A percentile compares a stretch with the other conserved stretches of the same genome.
Conservation (phyloP, 176 grass and related monocot genomes). For the Metroxylon sagu region DNA sequence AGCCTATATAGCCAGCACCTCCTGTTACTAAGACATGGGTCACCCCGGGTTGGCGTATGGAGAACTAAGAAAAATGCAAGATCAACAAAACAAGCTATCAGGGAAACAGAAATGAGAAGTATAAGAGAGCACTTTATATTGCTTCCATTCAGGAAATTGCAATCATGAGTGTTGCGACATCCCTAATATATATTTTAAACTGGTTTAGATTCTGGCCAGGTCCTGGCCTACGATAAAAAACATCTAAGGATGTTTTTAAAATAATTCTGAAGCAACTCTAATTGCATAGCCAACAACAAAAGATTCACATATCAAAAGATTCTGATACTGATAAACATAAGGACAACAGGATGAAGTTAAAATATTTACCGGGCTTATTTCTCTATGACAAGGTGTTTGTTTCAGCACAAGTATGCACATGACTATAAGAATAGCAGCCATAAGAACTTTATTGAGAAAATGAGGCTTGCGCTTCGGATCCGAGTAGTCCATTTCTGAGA, state of each 20-base stretch:
- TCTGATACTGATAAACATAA: too few relatives aligned
- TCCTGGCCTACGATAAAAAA: too few relatives aligned
- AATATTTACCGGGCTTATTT: slow-evolving; percentile 43
- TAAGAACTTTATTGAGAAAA: slow-evolving; percentile 59
- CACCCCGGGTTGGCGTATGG: slow-evolving; percentile 56
- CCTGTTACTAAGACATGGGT: slow-evolving; percentile 79
- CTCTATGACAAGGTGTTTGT: slow-evolving; percentile 58
- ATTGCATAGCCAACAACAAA: too few relatives aligned
- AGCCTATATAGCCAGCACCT: slow-evolving; percentile 85
- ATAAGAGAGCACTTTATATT: too few relatives aligned
- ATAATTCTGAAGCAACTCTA: too few relatives aligned
- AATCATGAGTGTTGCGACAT: too few relatives aligned
- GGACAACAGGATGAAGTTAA: neutral
- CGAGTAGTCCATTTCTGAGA: slow-evolving; percentile 73
- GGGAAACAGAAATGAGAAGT: neutral
- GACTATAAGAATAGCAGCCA: slow-evolving; percentile 47
- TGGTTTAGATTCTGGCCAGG: too few relatives aligned
- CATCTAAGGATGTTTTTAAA: too few relatives aligned
- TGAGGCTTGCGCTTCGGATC: slow-evolving; percentile 70
- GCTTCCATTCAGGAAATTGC: too few relatives aligned
- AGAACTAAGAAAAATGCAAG: slow-evolving; percentile 52
- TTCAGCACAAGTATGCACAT: slow-evolving; percentile 82
- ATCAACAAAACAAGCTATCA: slow-evolving; percentile 4
- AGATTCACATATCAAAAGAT: too few relatives aligned
- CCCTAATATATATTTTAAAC: too few relatives aligned